A percentile compares a stretch with the other conserved stretches of the same genome.
Conservation (phyloP, 108 stramenopile species). For the Skeletonema costatum region DNA sequence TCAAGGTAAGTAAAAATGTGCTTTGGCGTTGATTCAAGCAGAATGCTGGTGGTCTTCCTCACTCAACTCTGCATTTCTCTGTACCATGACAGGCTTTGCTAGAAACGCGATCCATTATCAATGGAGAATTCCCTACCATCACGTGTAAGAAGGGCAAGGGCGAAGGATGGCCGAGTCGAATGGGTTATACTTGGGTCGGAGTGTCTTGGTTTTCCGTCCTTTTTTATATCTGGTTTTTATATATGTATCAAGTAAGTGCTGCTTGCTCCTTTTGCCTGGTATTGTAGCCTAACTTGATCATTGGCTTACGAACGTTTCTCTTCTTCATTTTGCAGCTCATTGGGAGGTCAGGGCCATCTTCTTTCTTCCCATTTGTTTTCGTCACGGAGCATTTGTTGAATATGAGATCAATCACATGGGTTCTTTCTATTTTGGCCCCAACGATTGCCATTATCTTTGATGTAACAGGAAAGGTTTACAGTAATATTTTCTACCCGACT, state of each 20-base stretch:
- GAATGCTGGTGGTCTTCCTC: neutral
- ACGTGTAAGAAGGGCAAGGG: constrained; percentile 55
- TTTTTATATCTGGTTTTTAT: constrained; percentile 70
- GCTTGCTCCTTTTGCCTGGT: neutral
- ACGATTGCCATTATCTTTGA: constrained; percentile 67
- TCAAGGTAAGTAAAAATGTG: constrained; percentile 54
- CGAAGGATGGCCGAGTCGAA: constrained; percentile 67
- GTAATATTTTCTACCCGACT: constrained; percentile 84
- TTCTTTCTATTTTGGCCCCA: constrained; percentile 66
- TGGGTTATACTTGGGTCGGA: constrained; percentile 78
- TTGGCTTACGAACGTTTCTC: neutral
- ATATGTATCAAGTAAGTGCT: constrained; percentile 58
- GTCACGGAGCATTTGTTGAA: constrained; percentile 65
- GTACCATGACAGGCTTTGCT: constrained; percentile 54
- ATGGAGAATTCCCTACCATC: constrained; percentile 75
- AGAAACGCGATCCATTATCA: constrained; percentile 73
- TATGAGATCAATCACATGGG: constrained; percentile 69
- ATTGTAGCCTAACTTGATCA: neutral
- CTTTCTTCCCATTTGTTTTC: constrained; percentile 58
- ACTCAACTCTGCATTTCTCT: neutral
- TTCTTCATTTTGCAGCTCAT: constrained; percentile 30
- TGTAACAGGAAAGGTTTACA: constrained; percentile 77
- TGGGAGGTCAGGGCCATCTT: constrained; percentile 48
- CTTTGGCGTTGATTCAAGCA: neutral
- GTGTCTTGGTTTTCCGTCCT: constrained; percentile 62